Percentiles rank a stretch among this genome's conserved stretches.
Evolutionary conservation across 2,329 filamentous ascomycete genomes (phyloP).

Genomic region (Capronia americana): DNA sequence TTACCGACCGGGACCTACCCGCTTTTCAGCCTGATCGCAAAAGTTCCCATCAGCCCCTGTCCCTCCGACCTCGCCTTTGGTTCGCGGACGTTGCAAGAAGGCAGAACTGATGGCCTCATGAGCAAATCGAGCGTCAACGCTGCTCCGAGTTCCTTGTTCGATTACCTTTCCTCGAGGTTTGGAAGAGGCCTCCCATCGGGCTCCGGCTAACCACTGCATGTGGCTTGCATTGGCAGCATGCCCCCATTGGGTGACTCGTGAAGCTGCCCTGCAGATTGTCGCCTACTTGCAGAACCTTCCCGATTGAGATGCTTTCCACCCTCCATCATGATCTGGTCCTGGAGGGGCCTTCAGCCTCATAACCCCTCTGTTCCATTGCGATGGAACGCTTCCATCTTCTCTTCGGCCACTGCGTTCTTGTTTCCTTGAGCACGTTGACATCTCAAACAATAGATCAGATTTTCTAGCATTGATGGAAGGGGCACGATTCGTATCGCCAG

Average conservation of each 20-base stretch:
- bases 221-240: constrained; percentile 8
- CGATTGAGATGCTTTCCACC: neutral
- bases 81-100: neutral
- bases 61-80: neutral
- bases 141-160: neutral
- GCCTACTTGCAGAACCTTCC: neutral
- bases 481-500: neutral
- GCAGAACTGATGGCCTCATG: neutral
- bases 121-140: neutral
- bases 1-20: too few species aligned
- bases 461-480: neutral
- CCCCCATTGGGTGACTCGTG: constrained; percentile 3
- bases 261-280: neutral
- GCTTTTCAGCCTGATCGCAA: constrained; percentile 19
- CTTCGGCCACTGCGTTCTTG: neutral
- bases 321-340: neutral
- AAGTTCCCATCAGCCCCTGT: constrained; percentile 1
- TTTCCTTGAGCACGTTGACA: neutral
- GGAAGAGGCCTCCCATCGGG: neutral
- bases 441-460: neutral
- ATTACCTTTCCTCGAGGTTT: neutral
- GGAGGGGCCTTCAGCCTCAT: neutral
- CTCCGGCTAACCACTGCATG: constrained; percentile 7
- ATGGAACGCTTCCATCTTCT: neutral
- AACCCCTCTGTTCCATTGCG: neutral